phyloP scores from a whole-genome alignment of 164 flowering plant genomes.

The Annona squamosa region DNA sequence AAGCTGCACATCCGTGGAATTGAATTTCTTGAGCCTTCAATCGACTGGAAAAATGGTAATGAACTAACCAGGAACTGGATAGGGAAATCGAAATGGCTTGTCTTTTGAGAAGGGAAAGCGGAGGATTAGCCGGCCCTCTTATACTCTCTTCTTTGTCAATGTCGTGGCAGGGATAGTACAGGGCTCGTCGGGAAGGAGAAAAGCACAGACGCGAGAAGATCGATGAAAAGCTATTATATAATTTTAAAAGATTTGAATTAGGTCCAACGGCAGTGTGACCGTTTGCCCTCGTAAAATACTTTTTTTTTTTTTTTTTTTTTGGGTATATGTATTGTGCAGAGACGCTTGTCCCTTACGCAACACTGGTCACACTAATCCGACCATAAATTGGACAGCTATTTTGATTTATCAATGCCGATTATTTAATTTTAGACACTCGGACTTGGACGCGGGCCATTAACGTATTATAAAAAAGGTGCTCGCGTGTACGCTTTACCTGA shows the following conservation, averaged over 20 bases:
- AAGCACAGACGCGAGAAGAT: background rate
- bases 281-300: constrained; percentile 9
- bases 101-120: background rate
- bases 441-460: too few relatives aligned
- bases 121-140: background rate
- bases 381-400: too few relatives aligned
- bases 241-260: constrained; percentile 9
- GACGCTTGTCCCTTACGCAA: too few relatives aligned
- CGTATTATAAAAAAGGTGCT: too few relatives aligned
- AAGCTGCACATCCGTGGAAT: background rate
- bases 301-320: too few relatives aligned
- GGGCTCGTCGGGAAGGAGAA: background rate
- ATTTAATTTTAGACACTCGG: too few relatives aligned
- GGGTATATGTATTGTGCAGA: too few relatives aligned
- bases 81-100: background rate
- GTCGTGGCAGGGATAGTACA: too few relatives aligned
- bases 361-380: too few relatives aligned
- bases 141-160: too few relatives aligned
- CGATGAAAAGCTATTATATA: background rate
- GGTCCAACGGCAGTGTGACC: constrained; percentile 24
- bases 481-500: too few relatives aligned
- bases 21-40: background rate
- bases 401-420: too few relatives aligned
- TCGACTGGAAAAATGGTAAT: background rate
- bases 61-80: background rate